A percentile compares a stretch with the other conserved stretches of the same genome.
phyloP scores from a whole-genome alignment of 352 stramenopile species.

The Globisporangium mamillatum region DNA sequence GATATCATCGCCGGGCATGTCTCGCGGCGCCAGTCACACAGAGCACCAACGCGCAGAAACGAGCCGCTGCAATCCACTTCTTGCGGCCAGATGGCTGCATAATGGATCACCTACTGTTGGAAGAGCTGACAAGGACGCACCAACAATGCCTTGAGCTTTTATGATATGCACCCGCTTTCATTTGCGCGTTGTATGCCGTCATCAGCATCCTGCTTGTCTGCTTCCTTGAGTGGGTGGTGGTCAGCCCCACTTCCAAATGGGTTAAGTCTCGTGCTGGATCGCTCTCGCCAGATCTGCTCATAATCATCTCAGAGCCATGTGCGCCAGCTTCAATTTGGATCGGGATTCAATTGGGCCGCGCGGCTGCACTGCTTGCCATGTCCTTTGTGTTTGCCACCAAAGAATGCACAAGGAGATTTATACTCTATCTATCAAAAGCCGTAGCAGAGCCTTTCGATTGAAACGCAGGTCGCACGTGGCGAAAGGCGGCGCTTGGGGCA shows the following conservation, averaged over 20 bases:
- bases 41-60: neutral
- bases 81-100: constrained; percentile 6
- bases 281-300: neutral
- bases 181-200: neutral
- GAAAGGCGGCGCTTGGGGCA: neutral
- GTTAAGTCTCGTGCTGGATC: neutral
- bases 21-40: neutral
- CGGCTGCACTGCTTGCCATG: neutral
- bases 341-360: neutral
- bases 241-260: neutral
- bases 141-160: neutral
- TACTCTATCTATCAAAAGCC: neutral
- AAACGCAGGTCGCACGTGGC: neutral
- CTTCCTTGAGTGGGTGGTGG: neutral
- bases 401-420: neutral
- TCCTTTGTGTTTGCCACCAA: neutral
- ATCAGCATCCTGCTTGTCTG: too few relatives aligned
- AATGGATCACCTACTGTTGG: neutral
- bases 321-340: neutral
- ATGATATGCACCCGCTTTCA: neutral
- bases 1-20: neutral
- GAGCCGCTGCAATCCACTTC: constrained; percentile 3
- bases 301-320: neutral
- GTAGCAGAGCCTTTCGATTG: neutral
- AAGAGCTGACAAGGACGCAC: neutral